Evolutionary conservation across 805 yeast species (phyloP).

Genomic region (Saturnispora quitensis): DNA sequence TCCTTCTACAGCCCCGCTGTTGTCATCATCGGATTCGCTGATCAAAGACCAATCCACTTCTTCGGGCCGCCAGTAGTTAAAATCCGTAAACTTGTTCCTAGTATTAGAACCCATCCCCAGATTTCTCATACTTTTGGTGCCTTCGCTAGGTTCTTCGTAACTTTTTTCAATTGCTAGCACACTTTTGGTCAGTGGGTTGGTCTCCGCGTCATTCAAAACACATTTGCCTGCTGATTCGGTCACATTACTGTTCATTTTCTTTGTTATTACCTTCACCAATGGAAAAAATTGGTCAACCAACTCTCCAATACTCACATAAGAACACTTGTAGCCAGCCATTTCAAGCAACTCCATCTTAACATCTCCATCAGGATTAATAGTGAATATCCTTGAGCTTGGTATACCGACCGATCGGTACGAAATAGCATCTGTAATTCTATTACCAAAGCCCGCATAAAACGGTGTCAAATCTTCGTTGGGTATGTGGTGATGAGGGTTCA

Average conservation of each 20-base stretch:
- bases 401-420: slow-evolving; percentile 90
- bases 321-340: slow-evolving; percentile 82
- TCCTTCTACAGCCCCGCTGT: slow-evolving; percentile 23
- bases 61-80: slow-evolving; percentile 89
- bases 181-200: slow-evolving; percentile 1
- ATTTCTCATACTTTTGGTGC: slow-evolving; percentile 7
- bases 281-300: slow-evolving; percentile 97
- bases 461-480: slow-evolving; percentile 45
- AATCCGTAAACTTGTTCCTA: slow-evolving; percentile 70
- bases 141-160: not conserved
- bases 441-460: slow-evolving; percentile 96
- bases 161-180: slow-evolving; percentile 2
- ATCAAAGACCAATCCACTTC: slow-evolving; percentile 41
- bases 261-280: slow-evolving; percentile 6
- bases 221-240: slow-evolving; percentile 3
- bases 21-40: slow-evolving; percentile 42
- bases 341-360: slow-evolving; percentile 95
- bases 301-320: slow-evolving; percentile 85
- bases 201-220: slow-evolving; percentile 11
- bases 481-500: slow-evolving; percentile 7
- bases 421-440: slow-evolving; percentile 91
- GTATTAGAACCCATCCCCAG: slow-evolving; percentile 19
- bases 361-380: slow-evolving; percentile 93
- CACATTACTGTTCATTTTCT: not conserved
- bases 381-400: slow-evolving; percentile 89